Conservation (phyloP, 306 rosid species). For the Benincasa hispida region DNA sequence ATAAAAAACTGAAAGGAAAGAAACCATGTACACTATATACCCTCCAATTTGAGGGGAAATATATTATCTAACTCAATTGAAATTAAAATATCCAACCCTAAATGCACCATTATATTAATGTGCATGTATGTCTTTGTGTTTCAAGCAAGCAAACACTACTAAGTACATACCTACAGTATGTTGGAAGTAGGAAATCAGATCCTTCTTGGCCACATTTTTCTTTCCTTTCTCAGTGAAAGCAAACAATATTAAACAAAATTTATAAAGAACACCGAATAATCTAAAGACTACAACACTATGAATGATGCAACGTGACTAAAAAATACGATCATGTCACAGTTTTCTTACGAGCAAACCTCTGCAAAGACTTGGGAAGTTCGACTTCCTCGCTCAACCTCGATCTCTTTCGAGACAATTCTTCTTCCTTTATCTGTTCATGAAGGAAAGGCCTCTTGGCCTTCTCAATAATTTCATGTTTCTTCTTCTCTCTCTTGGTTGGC, state of each 20-base stretch:
- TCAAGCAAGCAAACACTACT: not conserved
- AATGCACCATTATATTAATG: not conserved
- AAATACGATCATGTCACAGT: slow-evolving; percentile 16
- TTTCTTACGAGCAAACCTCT: slow-evolving; percentile 61
- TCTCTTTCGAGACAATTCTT: slow-evolving; percentile 37
- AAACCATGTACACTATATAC: no score
- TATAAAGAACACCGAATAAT: not conserved
- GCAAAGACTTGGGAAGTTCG: slow-evolving; percentile 52
- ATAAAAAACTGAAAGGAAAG: no score
- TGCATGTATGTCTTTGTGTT: not conserved
- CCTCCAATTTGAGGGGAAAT: not conserved
- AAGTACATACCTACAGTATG: not conserved
- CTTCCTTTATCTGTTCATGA: slow-evolving; percentile 45
- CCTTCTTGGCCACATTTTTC: not conserved
- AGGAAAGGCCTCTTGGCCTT: slow-evolving; percentile 64
- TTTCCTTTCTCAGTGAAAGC: not conserved
- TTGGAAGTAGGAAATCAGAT: not conserved
- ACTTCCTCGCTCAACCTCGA: slow-evolving; percentile 34
- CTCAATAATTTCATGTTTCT: slow-evolving; percentile 44
- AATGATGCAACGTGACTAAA: not conserved
- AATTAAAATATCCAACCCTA: not conserved
- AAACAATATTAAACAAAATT: not conserved
- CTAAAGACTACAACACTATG: not conserved
- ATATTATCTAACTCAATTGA: not conserved
- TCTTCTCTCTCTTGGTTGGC: slow-evolving; percentile 43